Percentiles rank a stretch among this genome's conserved stretches.
Conservation (phyloP, 139 green algal genomes). For the Nannochloris sp. region DNA sequence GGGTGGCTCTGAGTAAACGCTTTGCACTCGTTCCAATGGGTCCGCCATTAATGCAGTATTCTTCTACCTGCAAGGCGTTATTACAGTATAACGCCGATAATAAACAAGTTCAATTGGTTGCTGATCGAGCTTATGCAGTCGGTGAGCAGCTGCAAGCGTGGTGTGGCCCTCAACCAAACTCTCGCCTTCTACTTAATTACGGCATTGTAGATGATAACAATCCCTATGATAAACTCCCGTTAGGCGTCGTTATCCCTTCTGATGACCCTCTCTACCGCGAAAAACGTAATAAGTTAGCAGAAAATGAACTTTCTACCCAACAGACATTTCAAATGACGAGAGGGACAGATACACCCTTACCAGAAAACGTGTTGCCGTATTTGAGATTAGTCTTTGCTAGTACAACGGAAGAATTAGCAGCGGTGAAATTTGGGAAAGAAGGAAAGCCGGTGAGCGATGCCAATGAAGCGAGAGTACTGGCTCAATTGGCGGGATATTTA, state of each 20-base stretch:
- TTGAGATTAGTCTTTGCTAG: slow-evolving; percentile 61
- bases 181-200: slow-evolving; percentile 65
- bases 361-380: slow-evolving; percentile 65
- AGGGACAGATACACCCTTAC: slow-evolving; percentile 31
- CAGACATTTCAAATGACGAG: slow-evolving; percentile 43
- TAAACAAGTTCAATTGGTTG: slow-evolving; percentile 56
- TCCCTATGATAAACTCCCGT: slow-evolving; percentile 34
- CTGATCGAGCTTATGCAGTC: slow-evolving; percentile 51
- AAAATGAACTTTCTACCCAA: slow-evolving; percentile 41
- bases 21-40: slow-evolving; percentile 94
- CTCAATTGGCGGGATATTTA: slow-evolving; percentile 46
- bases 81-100: slow-evolving; percentile 49
- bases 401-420: slow-evolving; percentile 32
- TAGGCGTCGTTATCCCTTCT: slow-evolving; percentile 38
- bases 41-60: slow-evolving; percentile 79
- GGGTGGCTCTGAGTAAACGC: slow-evolving; percentile 64
- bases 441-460: slow-evolving; percentile 18
- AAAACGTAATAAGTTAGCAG: slow-evolving; percentile 64
- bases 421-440: slow-evolving; percentile 21
- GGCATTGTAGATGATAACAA: slow-evolving; percentile 53
- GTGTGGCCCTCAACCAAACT: slow-evolving; percentile 94
- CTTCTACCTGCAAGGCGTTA: slow-evolving; percentile 68
- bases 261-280: slow-evolving; percentile 73
- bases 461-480: slow-evolving; percentile 45
- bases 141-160: slow-evolving; percentile 79